Percentiles rank a stretch among this genome's conserved stretches.
phyloP scores from a whole-genome alignment of 1,284 basidiomycete genomes.

The Boletellus deceptivus region DNA sequence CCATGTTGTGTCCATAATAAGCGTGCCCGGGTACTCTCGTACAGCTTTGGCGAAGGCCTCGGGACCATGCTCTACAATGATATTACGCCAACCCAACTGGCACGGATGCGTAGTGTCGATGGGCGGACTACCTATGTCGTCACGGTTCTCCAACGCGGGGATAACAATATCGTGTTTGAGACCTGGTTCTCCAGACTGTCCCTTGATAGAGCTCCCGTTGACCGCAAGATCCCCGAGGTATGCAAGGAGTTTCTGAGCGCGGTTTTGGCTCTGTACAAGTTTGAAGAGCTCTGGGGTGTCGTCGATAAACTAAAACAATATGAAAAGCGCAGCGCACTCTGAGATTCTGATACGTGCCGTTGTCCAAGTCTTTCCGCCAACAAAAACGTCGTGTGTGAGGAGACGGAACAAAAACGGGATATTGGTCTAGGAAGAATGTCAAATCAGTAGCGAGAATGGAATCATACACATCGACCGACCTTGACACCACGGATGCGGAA shows the following conservation, averaged over 20 bases:
- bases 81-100: slow-evolving; percentile 94
- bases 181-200: slow-evolving; percentile 91
- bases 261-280: slow-evolving; percentile 96
- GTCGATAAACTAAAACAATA: slow-evolving; percentile 82
- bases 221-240: slow-evolving; percentile 98
- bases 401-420: slow-evolving; percentile 99
- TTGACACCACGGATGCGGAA: slow-evolving; percentile 99
- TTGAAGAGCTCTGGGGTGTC: slow-evolving; percentile 99
- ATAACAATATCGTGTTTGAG: slow-evolving; percentile 88
- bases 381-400: slow-evolving; percentile 96
- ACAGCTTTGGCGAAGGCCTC: slow-evolving; percentile 99
- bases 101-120: slow-evolving; percentile 85
- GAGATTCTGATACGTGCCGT: slow-evolving; percentile 54
- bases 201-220: slow-evolving; percentile 97
- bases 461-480: slow-evolving; percentile 40
- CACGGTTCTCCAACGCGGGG: slow-evolving; percentile 78
- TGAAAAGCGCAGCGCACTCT: slow-evolving; percentile 5
- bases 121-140: slow-evolving; percentile 70
- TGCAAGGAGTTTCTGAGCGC: slow-evolving; percentile 95
- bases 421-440: slow-evolving; percentile 69
- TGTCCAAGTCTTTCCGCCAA: slow-evolving; percentile 97
- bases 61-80: slow-evolving; percentile 97
- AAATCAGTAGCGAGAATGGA: not conserved
- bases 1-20: slow-evolving; percentile 99
- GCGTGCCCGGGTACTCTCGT: slow-evolving; percentile 90